Evolutionary conservation across 805 yeast genomes (phyloP).

Genomic region (Wickerhamomyces queroliae): DNA sequence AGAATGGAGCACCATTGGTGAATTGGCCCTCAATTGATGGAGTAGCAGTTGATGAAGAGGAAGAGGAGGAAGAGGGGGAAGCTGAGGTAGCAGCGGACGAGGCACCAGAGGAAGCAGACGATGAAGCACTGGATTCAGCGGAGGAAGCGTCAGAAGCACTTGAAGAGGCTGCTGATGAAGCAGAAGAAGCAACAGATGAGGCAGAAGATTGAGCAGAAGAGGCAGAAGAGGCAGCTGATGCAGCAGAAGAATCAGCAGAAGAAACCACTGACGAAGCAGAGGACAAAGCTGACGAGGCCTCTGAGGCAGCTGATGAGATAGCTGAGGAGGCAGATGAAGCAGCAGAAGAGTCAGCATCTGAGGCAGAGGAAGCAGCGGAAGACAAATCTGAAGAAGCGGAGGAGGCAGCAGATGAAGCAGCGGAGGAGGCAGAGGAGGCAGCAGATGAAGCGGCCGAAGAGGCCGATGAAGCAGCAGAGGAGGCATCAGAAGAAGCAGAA

Average conservation of each 20-base stretch:
- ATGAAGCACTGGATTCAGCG: not conserved
- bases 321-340: not conserved
- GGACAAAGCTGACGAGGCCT: not conserved
- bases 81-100: conserved; percentile 2
- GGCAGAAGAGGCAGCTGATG: conserved; percentile 10
- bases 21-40: conserved; percentile 22
- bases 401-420: not conserved
- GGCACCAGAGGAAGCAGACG: not conserved
- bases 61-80: conserved; percentile 21
- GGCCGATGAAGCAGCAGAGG: not conserved
- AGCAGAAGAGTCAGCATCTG: conserved; percentile 6
- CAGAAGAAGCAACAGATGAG: not conserved
- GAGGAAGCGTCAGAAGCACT: not conserved
- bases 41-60: conserved; percentile 21
- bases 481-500: not conserved
- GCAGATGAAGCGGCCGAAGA: not conserved
- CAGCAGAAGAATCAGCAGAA: conserved; percentile 13
- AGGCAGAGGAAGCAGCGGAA: conserved; percentile 7
- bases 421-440: not conserved
- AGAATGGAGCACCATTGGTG: conserved; percentile 36
- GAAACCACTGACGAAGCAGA: conserved; percentile 1
- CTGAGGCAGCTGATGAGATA: not conserved
- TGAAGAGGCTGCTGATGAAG: not conserved
- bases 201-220: conserved; percentile 10
- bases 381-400: not conserved